Conservation (phyloP, 2,329 filamentous ascomycete species). For the Fusarium sp. region DNA sequence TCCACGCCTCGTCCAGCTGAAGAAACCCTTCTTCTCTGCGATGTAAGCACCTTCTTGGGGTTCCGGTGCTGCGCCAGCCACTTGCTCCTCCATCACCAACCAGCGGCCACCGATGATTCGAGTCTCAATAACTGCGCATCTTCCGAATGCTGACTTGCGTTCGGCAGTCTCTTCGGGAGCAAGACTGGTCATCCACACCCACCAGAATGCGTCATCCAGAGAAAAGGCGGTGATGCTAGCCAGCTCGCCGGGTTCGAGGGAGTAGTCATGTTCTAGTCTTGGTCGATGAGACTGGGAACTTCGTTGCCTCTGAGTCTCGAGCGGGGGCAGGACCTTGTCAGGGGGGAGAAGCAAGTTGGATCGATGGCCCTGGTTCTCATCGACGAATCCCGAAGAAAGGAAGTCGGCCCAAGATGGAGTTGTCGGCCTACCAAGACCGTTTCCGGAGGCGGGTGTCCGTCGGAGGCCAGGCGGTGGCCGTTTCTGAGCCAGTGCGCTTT, state of each 20-base stretch:
- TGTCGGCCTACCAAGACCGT: constrained; percentile 83
- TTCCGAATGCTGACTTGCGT: constrained; percentile 93
- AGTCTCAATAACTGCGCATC: constrained; percentile 94
- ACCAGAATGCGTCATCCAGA: constrained; percentile 98
- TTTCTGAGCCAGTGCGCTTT: constrained; percentile 59
- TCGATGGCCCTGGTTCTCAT: constrained; percentile 74
- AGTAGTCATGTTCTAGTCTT: constrained; percentile 76
- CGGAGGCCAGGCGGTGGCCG: constrained; percentile 68
- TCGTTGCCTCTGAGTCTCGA: constrained; percentile 81
- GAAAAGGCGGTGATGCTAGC: constrained; percentile 91
- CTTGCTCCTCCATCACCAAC: constrained; percentile 96
- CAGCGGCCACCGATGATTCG: constrained; percentile 85
- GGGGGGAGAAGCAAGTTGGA: constrained; percentile 86
- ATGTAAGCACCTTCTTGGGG: constrained; percentile 90
- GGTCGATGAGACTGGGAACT: constrained; percentile 90
- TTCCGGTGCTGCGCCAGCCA: constrained; percentile 91
- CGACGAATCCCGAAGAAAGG: constrained; percentile 91
- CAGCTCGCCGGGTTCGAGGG: constrained; percentile 91
- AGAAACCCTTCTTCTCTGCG: constrained; percentile 95
- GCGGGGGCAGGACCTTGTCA: constrained; percentile 90
- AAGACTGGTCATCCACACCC: constrained; percentile 99
- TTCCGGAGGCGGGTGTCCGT: constrained; percentile 77
- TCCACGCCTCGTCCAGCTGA: constrained; percentile 85
- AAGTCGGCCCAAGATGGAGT: constrained; percentile 99
- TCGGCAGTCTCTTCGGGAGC: constrained; percentile 89